Base-by-base conservation (phyloP, 2,329 filamentous ascomycete species). In the Xylaria sp. region DNA sequence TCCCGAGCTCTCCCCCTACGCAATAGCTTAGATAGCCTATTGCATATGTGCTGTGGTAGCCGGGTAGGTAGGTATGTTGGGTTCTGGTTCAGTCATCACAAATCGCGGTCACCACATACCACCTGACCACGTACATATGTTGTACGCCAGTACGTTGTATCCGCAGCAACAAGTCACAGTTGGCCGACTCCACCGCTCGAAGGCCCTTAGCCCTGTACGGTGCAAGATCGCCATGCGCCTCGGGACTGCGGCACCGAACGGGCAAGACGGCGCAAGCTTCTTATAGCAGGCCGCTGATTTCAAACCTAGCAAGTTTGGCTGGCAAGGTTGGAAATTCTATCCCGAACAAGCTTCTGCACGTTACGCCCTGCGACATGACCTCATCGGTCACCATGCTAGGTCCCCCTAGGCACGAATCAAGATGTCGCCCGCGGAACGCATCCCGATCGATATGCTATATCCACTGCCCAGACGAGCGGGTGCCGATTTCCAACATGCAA, bases 351-450 rank as follows among this genome's bases (percentile, higher is more conserved):
- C 38, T 22, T 24, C 20, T 18, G 21, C 43, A 24, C 42, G 46
- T 19, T 40, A 24, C 22, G 22, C 42, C 26, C 45, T 52, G 51
- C 42, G 34, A 45, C 19, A 56, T 60, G 58, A 60, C 55, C 52
- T 60, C 58, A 60, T 58, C 29, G 19, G 38, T 52, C 41, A 7
- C 38, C 21, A 18, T 37, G 7, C 44, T 52, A 47, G 54, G 37
- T 43, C n/a, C 22, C 26, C 19, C 17, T 57, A 48, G 48, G 38
- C 34, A 19, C 18, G 43, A 51, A 55, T 48, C 40, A 38, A 39
- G 20, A 42, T 43, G 57, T 46, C 49, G 39, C 47, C 49, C 47
- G 46, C n/a, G 37, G 26, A 51, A 39, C 44, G 7, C 21, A 20
- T 34, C 9, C 29, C 29, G 29, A 34, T 34, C 29, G 29, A 13